Percentiles rank a stretch among this genome's conserved stretches.
Conservation (phyloP, 768 basidiomycete species). For the Pleurotus djamor region DNA sequence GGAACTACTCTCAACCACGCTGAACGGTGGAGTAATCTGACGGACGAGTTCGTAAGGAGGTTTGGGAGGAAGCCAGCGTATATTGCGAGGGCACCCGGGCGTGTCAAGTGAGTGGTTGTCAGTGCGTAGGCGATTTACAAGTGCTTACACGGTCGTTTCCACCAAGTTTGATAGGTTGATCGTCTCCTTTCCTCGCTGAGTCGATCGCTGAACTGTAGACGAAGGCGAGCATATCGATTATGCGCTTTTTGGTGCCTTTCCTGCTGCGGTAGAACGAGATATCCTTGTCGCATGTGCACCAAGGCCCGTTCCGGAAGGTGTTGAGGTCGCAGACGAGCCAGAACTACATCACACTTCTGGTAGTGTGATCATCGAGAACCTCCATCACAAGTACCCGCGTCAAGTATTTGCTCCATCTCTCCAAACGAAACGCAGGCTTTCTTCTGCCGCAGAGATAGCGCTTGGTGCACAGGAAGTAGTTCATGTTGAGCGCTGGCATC, state of each 20-base stretch:
- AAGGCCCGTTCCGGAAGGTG: constrained; percentile 19
- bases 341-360: constrained; percentile 37
- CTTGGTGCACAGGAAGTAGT: constrained; percentile 30
- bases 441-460: constrained; percentile 9
- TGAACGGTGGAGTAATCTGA: constrained; percentile 60
- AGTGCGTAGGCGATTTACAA: neutral
- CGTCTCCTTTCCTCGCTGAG: neutral
- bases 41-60: constrained; percentile 55
- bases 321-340: constrained; percentile 12
- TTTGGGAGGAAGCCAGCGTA: constrained; percentile 69
- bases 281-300: constrained; percentile 76
- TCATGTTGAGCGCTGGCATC: constrained; percentile 57
- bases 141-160: neutral
- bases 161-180: constrained; percentile 41
- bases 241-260: constrained; percentile 79
- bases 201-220: constrained; percentile 12
- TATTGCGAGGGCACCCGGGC: constrained; percentile 76
- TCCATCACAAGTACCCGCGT: constrained; percentile 55
- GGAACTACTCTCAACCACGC: constrained; percentile 55
- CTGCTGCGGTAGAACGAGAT: constrained; percentile 82
- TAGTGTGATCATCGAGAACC: constrained; percentile 60
- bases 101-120: constrained; percentile 61
- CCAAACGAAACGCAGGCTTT: constrained; percentile 22
- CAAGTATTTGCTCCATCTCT: constrained; percentile 56
- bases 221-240: constrained; percentile 86